A percentile compares a stretch with the other conserved stretches of the same genome.
Evolutionary conservation across 176 grass and related monocot genomes (phyloP).

Genomic region (Pharus latifolius): DNA sequence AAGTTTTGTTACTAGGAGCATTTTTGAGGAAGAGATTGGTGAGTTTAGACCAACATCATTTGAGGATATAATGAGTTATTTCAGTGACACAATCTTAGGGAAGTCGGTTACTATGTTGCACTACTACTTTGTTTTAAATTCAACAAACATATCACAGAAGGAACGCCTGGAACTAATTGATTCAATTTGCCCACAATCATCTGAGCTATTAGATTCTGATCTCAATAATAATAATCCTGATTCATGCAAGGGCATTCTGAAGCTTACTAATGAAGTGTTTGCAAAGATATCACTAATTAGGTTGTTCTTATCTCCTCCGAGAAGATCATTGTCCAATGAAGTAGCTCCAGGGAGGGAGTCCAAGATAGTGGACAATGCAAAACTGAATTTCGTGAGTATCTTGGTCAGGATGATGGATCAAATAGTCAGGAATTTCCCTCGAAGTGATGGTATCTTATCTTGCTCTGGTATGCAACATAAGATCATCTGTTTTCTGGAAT

Average conservation of each 20-base stretch:
- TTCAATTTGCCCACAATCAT: conserved; percentile 51
- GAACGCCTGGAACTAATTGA: conserved; percentile 57
- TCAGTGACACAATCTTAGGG: conserved; percentile 64
- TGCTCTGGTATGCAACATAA: conserved; percentile 10
- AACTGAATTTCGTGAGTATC: conserved; percentile 60
- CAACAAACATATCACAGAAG: conserved; percentile 26
- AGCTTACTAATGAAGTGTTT: conserved; percentile 47
- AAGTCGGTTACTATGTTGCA: conserved; percentile 64
- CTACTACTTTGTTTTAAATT: conserved; percentile 34
- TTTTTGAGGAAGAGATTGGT: conserved; percentile 53
- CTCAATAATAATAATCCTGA: conserved; percentile 20
- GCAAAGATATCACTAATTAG: conserved; percentile 70
- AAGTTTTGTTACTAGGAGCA: conserved; percentile 33
- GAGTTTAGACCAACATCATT: conserved; percentile 37
- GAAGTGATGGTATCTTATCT: conserved; percentile 3
- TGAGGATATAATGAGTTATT: conserved; percentile 48
- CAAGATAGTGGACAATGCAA: conserved; percentile 56
- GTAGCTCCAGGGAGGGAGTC: conserved; percentile 33
- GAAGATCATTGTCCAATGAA: conserved; percentile 26
- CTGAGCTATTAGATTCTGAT: conserved; percentile 59
- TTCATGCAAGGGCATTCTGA: conserved; percentile 43
- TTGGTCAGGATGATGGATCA: conserved; percentile 55
- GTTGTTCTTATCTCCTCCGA: conserved; percentile 61
- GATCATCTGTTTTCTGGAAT: conserved; percentile 41
- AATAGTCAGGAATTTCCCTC: conserved; percentile 48